Conservation (phyloP, 2,329 filamentous ascomycete species). For the Diaporthe sp. region DNA sequence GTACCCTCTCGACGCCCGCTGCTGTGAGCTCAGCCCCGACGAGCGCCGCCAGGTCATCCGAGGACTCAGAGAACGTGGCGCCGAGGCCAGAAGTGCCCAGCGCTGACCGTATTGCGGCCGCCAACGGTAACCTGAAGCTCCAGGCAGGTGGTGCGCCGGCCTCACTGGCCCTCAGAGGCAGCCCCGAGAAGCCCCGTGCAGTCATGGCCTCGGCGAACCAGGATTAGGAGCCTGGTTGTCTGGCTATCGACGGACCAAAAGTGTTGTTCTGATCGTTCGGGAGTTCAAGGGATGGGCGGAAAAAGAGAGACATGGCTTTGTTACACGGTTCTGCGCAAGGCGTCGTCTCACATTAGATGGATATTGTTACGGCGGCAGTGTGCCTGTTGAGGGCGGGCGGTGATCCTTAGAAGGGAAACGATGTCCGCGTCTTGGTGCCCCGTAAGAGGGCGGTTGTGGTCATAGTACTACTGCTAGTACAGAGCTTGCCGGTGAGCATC, state of each 20-base stretch:
- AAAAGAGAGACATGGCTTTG: conserved; percentile 21
- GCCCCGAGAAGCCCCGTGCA: conserved; percentile 66
- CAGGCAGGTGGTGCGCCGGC: conserved; percentile 51
- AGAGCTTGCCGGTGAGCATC: conserved; percentile 3
- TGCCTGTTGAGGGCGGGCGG: conserved; percentile 1
- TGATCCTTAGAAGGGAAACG: background rate
- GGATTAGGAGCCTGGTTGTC: conserved; percentile 23
- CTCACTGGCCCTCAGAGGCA: conserved; percentile 71
- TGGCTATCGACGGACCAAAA: background rate
- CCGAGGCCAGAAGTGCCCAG: conserved; percentile 24
- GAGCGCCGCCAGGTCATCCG: background rate
- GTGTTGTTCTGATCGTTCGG: conserved; percentile 24
- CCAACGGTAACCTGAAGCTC: conserved; percentile 1
- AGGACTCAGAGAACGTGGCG: conserved; percentile 8
- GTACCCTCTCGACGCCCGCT: background rate
- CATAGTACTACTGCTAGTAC: background rate
- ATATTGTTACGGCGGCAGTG: conserved; percentile 20
- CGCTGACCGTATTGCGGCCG: background rate
- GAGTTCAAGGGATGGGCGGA: background rate
- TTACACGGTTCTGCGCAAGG: conserved; percentile 15
- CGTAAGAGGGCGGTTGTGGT: background rate
- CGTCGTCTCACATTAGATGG: conserved; percentile 29
- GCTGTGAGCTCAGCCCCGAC: background rate
- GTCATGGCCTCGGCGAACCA: conserved; percentile 29
- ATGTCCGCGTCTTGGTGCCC: conserved; percentile 10